A percentile compares a stretch with the other conserved stretches of the same genome.
These are phyloP conservation scores for Amesomyces nigricolor DNA, from an alignment of 2,329 filamentous ascomycete genomes.

Conservation along the genomic window DNA sequence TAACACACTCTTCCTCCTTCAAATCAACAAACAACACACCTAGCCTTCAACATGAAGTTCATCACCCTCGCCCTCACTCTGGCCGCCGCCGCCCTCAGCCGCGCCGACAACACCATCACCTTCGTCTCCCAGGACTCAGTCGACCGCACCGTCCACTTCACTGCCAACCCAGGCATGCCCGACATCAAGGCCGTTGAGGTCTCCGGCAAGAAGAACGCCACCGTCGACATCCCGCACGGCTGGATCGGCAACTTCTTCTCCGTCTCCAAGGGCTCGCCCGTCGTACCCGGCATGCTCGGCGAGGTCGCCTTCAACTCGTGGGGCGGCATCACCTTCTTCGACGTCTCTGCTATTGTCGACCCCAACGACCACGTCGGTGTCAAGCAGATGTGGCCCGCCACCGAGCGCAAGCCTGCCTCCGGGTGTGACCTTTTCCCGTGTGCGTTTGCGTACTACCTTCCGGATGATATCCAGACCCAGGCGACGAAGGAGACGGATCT, in stretches of 20 bases:
- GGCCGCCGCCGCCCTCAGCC: slow-evolving; percentile 39
- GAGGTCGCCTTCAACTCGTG: slow-evolving; percentile 35
- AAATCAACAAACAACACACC: background rate
- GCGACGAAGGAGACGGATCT: slow-evolving; percentile 31
- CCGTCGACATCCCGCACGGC: slow-evolving; percentile 31
- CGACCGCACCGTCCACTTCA: slow-evolving; percentile 47
- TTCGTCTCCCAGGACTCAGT: slow-evolving; percentile 54
- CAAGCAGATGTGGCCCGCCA: slow-evolving; percentile 32
- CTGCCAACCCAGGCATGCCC: slow-evolving; percentile 36
- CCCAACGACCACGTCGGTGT: slow-evolving; percentile 36
- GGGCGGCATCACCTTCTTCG: slow-evolving; percentile 36
- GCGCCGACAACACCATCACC: slow-evolving; percentile 46
- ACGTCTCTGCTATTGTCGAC: slow-evolving; percentile 43
- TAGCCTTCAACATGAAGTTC: slow-evolving; percentile 45
- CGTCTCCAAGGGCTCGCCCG: slow-evolving; percentile 29
- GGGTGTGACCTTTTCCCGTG: slow-evolving; percentile 40
- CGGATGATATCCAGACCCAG: slow-evolving; percentile 38
- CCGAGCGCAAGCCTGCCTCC: slow-evolving; percentile 21
- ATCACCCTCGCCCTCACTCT: slow-evolving; percentile 39
- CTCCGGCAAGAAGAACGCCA: slow-evolving; percentile 34
- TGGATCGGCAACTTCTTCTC: slow-evolving; percentile 35
- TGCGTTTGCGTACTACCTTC: slow-evolving; percentile 36
- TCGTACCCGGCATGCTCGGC: slow-evolving; percentile 36
- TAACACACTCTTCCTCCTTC: background rate
- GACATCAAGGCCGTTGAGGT: slow-evolving; percentile 38